phyloP scores from a whole-genome alignment of 1,284 basidiomycete genomes.

The Psilocybe mexicana region DNA sequence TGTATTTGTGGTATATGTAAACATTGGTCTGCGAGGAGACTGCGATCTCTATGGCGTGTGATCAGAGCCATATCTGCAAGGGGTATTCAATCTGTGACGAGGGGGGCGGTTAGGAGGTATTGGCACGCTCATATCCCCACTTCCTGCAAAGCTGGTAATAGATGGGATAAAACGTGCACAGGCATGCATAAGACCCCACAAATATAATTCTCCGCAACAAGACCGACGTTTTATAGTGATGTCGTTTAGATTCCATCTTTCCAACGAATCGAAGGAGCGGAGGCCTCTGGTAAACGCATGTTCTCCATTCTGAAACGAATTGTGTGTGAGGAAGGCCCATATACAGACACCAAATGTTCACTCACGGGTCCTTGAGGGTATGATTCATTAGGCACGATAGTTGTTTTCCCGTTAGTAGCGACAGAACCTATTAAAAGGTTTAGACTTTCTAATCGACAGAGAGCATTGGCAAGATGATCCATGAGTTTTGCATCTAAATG shows the following conservation, averaged over 20 bases:
- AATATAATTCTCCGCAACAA: constrained; percentile 16
- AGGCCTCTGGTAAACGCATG: neutral
- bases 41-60: neutral
- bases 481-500: neutral
- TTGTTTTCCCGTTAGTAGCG: neutral
- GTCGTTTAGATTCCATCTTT: constrained; percentile 11
- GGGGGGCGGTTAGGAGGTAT: neutral
- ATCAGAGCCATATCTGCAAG: neutral
- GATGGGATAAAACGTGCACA: constrained; percentile 12
- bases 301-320: neutral
- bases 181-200: constrained; percentile 16
- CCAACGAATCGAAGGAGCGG: neutral
- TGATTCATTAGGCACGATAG: neutral
- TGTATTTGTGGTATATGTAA: no score
- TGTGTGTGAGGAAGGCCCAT: neutral
- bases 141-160: constrained; percentile 12
- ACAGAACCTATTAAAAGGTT: neutral
- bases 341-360: neutral
- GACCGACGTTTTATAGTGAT: constrained; percentile 16
- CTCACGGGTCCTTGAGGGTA: neutral
- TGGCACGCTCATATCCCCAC: constrained; percentile 9
- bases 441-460: constrained; percentile 3
- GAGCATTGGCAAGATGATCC: neutral
- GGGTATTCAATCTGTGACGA: neutral
- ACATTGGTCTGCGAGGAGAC: no score